These are phyloP conservation scores for Salvia splendens DNA, from an alignment of 257 asterid species.

Conservation along the genomic window DNA sequence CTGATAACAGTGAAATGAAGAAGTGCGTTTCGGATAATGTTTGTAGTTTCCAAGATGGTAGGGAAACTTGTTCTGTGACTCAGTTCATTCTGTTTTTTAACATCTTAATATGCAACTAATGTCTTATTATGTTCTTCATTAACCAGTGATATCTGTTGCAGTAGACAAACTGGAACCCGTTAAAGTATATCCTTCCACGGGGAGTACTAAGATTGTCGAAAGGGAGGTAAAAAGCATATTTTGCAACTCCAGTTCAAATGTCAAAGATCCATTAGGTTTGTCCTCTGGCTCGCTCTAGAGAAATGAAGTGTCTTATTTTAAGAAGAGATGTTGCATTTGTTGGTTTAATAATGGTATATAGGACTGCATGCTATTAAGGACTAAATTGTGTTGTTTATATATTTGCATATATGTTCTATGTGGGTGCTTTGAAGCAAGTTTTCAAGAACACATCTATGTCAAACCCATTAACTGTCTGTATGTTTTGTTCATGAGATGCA, in stretches of 20 bases:
- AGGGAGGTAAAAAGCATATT: background rate
- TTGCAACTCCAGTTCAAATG: conserved; percentile 25
- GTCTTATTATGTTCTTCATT: background rate
- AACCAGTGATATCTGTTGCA: conserved; percentile 25
- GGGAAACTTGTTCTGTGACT: conserved; percentile 6
- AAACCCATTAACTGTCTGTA: background rate
- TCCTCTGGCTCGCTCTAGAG: background rate
- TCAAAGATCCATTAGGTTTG: conserved; percentile 31
- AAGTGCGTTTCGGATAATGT: conserved; percentile 16
- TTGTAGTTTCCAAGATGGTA: conserved; percentile 24
- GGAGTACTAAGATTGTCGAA: conserved; percentile 9
- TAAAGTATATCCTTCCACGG: conserved; percentile 11
- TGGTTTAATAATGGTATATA: conserved; percentile 24
- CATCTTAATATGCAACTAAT: background rate
- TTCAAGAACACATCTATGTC: too few relatives aligned
- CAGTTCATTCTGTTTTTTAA: background rate
- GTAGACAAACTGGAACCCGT: conserved; percentile 22
- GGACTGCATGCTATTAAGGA: conserved; percentile 25
- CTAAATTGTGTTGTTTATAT: background rate
- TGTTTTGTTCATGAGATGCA: conserved; percentile 25
- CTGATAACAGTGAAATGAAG: conserved; percentile 18
- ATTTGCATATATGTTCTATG: background rate
- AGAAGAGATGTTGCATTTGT: conserved; percentile 3
- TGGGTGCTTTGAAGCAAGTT: too few relatives aligned
- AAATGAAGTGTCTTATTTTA: background rate